These are phyloP conservation scores for Fusarium sp. DNA, from an alignment of 2,329 filamentous ascomycete genomes.

Conservation along the genomic window DNA sequence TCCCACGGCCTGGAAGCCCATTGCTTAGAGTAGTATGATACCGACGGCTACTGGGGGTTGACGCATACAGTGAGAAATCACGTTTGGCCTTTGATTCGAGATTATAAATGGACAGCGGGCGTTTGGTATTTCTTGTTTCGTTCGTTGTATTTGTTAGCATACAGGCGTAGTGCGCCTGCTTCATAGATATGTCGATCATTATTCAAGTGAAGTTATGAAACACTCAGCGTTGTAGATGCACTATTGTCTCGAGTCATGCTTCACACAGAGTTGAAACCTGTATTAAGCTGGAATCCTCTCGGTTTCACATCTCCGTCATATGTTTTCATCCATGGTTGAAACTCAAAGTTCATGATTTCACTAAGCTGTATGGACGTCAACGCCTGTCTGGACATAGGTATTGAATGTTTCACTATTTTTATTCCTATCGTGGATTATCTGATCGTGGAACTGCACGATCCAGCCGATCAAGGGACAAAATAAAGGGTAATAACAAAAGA, in stretches of 20 bases:
- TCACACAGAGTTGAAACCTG: constrained; percentile 32
- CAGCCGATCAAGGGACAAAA: constrained; percentile 19
- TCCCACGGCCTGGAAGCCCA: not conserved
- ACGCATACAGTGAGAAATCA: not conserved
- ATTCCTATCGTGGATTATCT: constrained; percentile 12
- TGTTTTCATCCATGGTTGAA: not conserved
- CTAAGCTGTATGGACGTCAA: not conserved
- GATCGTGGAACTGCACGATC: constrained; percentile 13
- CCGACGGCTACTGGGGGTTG: constrained; percentile 20
- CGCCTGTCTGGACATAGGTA: not conserved
- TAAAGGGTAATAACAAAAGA: constrained; percentile 17
- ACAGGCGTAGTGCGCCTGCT: constrained; percentile 15
- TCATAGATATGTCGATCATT: constrained; percentile 10
- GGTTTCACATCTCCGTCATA: constrained; percentile 26
- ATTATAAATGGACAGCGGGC: constrained; percentile 33
- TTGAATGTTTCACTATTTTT: constrained; percentile 10
- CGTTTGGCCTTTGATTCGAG: constrained; percentile 11
- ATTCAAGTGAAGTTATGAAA: constrained; percentile 23
- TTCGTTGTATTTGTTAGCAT: constrained; percentile 27
- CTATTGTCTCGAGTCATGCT: constrained; percentile 9
- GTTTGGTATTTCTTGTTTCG: constrained; percentile 29
- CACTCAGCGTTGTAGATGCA: constrained; percentile 12
- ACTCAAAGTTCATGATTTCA: not conserved
- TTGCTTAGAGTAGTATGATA: not conserved
- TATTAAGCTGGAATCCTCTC: not conserved